phyloP scores from a whole-genome alignment of 148 eudicot species.

The Nepenthes mirabilis region DNA sequence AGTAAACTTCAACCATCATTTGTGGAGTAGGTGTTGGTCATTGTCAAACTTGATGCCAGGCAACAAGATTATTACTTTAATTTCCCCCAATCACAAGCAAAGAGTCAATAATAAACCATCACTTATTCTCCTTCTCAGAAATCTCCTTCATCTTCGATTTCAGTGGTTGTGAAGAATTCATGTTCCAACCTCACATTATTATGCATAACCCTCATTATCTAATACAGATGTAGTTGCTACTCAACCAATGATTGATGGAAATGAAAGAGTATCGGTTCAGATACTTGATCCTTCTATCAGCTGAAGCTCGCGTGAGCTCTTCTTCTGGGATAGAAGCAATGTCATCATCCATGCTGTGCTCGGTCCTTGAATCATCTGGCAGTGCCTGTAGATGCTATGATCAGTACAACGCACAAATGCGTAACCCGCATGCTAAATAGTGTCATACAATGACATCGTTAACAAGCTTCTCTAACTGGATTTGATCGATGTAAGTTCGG shows the following conservation, averaged over 20 bases:
- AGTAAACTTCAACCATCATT: no score
- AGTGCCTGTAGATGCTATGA: constrained; percentile 37
- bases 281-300: constrained; percentile 70
- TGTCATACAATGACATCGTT: constrained; percentile 81
- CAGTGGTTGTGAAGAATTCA: no score
- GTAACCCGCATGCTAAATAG: constrained; percentile 5
- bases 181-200: no score
- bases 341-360: constrained; percentile 88
- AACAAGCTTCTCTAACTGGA: constrained; percentile 85
- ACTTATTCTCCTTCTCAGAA: no score
- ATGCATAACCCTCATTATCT: background rate
- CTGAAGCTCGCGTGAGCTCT: constrained; percentile 87
- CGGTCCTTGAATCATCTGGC: constrained; percentile 87
- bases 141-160: no score
- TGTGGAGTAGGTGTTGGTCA: no score
- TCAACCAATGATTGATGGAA: background rate
- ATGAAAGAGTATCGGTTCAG: constrained; percentile 47
- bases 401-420: constrained; percentile 13
- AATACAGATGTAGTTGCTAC: background rate
- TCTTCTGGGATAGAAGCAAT: constrained; percentile 84
- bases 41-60: no score
- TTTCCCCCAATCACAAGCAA: no score
- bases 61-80: no score
- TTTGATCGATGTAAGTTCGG: constrained; percentile 98
- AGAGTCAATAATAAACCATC: no score